phyloP scores from a whole-genome alignment of 2,329 filamentous ascomycete species.

The Fusarium sp. region DNA sequence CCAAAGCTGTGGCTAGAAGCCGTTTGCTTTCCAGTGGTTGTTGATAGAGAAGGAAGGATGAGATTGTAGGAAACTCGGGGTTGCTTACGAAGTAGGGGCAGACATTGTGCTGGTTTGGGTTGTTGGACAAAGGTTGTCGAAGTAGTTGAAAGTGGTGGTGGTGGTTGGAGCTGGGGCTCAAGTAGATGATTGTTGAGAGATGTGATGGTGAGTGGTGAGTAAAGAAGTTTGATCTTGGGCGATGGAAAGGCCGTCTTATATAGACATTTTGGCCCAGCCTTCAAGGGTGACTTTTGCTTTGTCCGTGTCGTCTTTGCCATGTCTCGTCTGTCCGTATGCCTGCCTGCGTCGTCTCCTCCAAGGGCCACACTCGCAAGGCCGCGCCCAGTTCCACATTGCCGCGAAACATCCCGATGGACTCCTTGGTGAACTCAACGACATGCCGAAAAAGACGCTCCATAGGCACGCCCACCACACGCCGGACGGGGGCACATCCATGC shows the following conservation, averaged over 20 bases:
- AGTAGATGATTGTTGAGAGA: slow-evolving; percentile 39
- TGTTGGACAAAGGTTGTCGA: slow-evolving; percentile 31
- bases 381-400: slow-evolving; percentile 15
- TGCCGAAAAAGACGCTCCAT: neutral
- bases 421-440: slow-evolving; percentile 7
- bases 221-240: slow-evolving; percentile 15
- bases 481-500: neutral
- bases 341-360: neutral
- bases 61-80: neutral
- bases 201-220: slow-evolving; percentile 37
- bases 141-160: slow-evolving; percentile 18
- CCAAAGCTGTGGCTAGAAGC: slow-evolving; percentile 10
- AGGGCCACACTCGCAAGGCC: neutral
- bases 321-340: slow-evolving; percentile 1
- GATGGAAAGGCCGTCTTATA: slow-evolving; percentile 37
- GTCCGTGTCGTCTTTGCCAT: slow-evolving; percentile 6
- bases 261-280: slow-evolving; percentile 27
- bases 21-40: neutral
- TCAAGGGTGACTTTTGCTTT: slow-evolving; percentile 17
- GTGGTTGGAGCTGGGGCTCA: slow-evolving; percentile 33
- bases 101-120: slow-evolving; percentile 39
- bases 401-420: slow-evolving; percentile 31
- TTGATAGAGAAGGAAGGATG: neutral
- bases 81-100: slow-evolving; percentile 42
- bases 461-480: neutral